These are phyloP conservation scores for Tolypocladium endophyticum DNA, from an alignment of 2,329 filamentous ascomycete species.

Conservation along the genomic window DNA sequence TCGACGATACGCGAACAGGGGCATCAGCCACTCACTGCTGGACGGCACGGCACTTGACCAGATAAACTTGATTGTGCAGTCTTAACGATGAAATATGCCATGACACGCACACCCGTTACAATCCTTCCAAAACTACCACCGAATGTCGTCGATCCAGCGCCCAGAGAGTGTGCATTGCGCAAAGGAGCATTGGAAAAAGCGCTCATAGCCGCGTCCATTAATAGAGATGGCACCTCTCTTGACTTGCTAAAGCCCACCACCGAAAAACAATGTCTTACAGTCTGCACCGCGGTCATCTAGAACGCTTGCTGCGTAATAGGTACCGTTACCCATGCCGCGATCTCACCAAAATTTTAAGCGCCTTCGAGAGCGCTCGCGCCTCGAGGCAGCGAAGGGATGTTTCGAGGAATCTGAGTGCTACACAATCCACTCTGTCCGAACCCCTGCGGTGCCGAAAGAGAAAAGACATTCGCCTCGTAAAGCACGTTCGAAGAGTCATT, in stretches of 20 bases:
- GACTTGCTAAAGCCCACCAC: background rate
- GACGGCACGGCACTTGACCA: background rate
- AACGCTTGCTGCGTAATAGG: background rate
- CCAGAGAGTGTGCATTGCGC: background rate
- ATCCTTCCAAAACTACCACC: background rate
- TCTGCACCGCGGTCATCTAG: background rate
- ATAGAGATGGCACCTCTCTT: background rate
- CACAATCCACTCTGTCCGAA: slow-evolving; percentile 15
- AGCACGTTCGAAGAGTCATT: slow-evolving; percentile 16
- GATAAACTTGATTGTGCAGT: background rate
- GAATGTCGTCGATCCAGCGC: background rate
- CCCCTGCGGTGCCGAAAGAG: slow-evolving; percentile 12
- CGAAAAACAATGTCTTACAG: background rate
- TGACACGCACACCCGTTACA: background rate
- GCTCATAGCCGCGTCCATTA: slow-evolving; percentile 3
- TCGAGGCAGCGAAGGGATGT: slow-evolving; percentile 9
- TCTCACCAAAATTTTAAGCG: background rate
- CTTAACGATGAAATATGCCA: background rate
- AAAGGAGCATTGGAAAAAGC: background rate
- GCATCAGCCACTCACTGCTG: background rate
- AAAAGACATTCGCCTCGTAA: slow-evolving; percentile 16
- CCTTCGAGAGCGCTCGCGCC: background rate
- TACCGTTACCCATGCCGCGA: background rate
- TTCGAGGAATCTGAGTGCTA: slow-evolving; percentile 9
- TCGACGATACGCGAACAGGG: background rate